Conservation (phyloP, 768 basidiomycete genomes). For the Cubamyces lactineus region DNA sequence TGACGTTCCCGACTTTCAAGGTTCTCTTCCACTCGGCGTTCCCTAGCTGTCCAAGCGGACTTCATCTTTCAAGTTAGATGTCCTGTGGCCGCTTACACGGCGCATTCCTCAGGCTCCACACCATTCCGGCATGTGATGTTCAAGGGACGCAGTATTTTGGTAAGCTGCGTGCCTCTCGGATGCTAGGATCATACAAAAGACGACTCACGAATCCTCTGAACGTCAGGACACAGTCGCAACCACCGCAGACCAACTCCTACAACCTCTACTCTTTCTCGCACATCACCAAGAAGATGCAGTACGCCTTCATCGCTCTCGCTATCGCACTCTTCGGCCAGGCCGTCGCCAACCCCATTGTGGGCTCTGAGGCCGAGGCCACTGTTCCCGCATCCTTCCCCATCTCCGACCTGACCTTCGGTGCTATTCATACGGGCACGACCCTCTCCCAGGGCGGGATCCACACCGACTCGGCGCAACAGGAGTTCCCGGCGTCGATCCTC, state of each 20-base stretch:
- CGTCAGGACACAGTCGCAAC: background rate
- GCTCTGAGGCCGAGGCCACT: background rate
- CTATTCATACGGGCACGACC: background rate
- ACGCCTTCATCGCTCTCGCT: background rate
- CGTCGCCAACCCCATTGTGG: background rate
- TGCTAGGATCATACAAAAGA: background rate
- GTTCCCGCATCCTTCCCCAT: background rate
- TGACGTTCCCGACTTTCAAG: background rate
- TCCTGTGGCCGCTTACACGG: background rate
- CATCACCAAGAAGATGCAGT: background rate
- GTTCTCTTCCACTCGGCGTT: background rate
- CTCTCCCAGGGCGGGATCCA: background rate
- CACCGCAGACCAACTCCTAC: background rate
- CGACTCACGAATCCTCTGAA: background rate
- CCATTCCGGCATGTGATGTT: no score
- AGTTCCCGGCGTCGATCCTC: constrained; percentile 11
- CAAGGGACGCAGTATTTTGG: background rate
- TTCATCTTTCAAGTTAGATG: no score
- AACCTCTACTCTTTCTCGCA: background rate
- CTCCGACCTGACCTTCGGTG: background rate
- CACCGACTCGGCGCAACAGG: background rate
- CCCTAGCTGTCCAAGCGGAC: background rate
- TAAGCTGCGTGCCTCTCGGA: background rate
- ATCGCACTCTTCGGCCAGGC: background rate
- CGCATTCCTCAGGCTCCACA: background rate